These are phyloP conservation scores for Paramecium primaurelia DNA, from an alignment of 73 alveolate genomes.

Conservation along the genomic window DNA sequence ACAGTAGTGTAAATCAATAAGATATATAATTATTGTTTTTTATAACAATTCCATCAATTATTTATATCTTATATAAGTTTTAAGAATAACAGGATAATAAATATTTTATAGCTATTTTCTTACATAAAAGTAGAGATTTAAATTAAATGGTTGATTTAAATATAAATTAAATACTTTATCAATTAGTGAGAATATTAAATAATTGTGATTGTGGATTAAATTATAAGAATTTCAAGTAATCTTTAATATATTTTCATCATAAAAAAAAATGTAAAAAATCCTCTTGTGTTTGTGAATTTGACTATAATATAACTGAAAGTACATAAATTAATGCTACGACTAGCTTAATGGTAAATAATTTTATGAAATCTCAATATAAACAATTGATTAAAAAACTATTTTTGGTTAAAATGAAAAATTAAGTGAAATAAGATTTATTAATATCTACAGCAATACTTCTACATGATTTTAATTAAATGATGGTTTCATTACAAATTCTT, in stretches of 20 bases:
- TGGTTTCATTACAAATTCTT: background rate
- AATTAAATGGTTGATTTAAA: background rate
- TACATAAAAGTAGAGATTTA: background rate
- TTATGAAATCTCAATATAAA: background rate
- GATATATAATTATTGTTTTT: background rate
- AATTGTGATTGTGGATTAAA: background rate
- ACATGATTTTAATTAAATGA: background rate
- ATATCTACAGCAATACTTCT: background rate
- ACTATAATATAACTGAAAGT: background rate
- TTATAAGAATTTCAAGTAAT: background rate
- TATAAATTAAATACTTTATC: background rate
- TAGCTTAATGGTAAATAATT: background rate
- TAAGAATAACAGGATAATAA: background rate
- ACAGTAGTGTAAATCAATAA: background rate
- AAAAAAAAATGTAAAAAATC: background rate
- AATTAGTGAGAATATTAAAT: background rate
- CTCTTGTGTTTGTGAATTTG: background rate
- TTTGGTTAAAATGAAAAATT: background rate
- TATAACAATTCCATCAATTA: background rate
- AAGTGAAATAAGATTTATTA: background rate
- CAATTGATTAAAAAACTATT: background rate
- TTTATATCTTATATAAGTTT: background rate
- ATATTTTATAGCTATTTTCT: background rate
- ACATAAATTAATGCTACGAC: constrained; percentile 7
- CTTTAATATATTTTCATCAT: background rate